Evolutionary conservation across 2,329 filamentous ascomycete species (phyloP), one percentile per base, ranked within the genome.

Genomic region (Pseudogymnoascus pannorum): DNA sequence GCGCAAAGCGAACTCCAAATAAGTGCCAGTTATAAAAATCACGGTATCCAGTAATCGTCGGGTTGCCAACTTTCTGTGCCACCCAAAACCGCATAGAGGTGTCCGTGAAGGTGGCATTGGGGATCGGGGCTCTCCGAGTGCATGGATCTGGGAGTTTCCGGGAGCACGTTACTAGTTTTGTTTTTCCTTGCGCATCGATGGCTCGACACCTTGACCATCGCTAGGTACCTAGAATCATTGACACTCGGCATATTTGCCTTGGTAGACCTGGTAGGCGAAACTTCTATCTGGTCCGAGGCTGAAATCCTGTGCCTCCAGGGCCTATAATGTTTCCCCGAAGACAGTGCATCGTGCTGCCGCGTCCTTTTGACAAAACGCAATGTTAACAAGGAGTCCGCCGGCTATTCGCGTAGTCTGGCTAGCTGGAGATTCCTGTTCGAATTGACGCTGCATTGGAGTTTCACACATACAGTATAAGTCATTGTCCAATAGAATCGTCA

Each of bases 1-100:
- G 60, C 4, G 68, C 68, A 64, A 65, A 69, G 59, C 67, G 64
- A 33, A 69, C 60, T 9, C 66, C 66, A 1, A 68, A 48, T 58
- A 69, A 69, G n/a, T 74, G 73, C 64, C 79, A 80, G 22, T 70
- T 81, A 65, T 81, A 77, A 62, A 79, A 75, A 68, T 83, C 81
- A 5, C 79, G 76, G 66, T 78, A 81, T 1, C 81, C 80, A 16
- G 76, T 70, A 59, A 76, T 80, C 0, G 68, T 76, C 61, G 80
- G 79, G 12, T 74, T 72, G 20, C 69, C 71, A 1, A 76, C 74
- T 4, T 73, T 62, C 8, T 81, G 68, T 12, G 72, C 70, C 20
- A 80, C 64, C 38, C 65, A 65, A 60, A 74, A 69, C 33, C 75
- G 77, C 12, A 73, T 68, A 29, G 72, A 68, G 9, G 66, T 71